Conservation (phyloP, 129 eudicot species). For the Glebionis coronaria region DNA sequence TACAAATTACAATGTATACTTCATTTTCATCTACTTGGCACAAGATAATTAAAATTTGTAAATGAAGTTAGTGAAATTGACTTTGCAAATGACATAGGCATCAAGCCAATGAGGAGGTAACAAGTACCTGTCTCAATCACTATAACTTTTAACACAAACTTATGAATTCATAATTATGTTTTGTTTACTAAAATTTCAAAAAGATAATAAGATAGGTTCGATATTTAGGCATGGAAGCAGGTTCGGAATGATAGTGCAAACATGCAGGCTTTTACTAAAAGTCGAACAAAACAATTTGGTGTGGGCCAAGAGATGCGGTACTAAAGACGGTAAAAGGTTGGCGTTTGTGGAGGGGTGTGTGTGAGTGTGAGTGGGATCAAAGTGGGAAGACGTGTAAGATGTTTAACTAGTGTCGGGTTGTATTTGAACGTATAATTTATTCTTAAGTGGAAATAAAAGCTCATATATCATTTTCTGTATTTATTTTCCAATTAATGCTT, state of each 20-base stretch:
- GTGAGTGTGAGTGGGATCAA: conserved; percentile 27
- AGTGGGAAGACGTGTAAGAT: conserved; percentile 29
- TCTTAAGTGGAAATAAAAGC: conserved; percentile 17
- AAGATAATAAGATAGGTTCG: neutral
- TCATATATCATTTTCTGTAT: neutral
- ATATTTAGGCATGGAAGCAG: neutral
- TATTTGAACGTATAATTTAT: conserved; percentile 7
- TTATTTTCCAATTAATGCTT: too few species aligned
- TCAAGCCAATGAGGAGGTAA: too few species aligned
- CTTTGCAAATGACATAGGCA: too few species aligned
- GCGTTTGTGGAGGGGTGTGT: conserved; percentile 4
- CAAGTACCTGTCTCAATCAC: too few species aligned
- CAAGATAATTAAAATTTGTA: too few species aligned
- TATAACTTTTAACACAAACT: too few species aligned
- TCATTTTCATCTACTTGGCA: too few species aligned
- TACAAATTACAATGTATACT: too few species aligned
- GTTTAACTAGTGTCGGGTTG: conserved; percentile 13
- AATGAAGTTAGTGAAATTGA: too few species aligned
- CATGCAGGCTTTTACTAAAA: neutral
- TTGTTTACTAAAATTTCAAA: too few species aligned
- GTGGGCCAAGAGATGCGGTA: neutral
- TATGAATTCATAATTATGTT: too few species aligned
- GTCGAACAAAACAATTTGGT: neutral
- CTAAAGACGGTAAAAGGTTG: conserved; percentile 14
- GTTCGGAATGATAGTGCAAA: neutral